These are phyloP conservation scores for Penicillium sp. DNA, from an alignment of 2,329 filamentous ascomycete species.

Conservation along the genomic window DNA sequence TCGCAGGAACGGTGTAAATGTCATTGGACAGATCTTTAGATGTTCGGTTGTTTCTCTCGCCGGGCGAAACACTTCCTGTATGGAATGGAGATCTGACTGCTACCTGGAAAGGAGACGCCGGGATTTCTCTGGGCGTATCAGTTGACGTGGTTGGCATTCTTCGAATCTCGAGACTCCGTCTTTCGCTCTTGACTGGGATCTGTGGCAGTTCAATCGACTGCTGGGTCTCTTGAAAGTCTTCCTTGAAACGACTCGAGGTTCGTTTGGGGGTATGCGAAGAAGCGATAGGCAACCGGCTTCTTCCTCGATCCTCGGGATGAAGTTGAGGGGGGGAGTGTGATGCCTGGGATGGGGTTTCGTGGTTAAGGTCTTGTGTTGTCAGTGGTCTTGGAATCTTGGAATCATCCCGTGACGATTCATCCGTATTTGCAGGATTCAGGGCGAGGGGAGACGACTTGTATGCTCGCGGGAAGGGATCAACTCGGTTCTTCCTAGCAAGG, in stretches of 20 bases:
- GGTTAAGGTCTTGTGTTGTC: not conserved
- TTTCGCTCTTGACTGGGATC: not conserved
- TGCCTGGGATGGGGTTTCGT: not conserved
- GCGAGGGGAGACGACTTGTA: constrained; percentile 37
- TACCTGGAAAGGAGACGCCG: not conserved
- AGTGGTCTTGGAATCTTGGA: not conserved
- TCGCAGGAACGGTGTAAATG: not conserved
- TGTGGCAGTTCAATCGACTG: not conserved
- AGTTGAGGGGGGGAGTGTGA: constrained; percentile 1
- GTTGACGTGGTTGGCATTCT: not conserved
- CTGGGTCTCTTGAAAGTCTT: constrained; percentile 1
- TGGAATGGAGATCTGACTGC: constrained; percentile 5
- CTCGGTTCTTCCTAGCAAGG: constrained; percentile 4
- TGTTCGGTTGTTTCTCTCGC: not conserved
- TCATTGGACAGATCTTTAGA: constrained; percentile 1
- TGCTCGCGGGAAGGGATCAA: constrained; percentile 11
- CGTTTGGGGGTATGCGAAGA: not conserved
- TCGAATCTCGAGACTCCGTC: constrained; percentile 6
- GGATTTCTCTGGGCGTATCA: not conserved
- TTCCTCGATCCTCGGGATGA: constrained; percentile 8
- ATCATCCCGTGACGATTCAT: constrained; percentile 7
- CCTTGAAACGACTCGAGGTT: not conserved
- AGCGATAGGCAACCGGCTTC: not conserved
- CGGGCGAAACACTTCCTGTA: constrained; percentile 4
- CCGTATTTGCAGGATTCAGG: constrained; percentile 19